Evolutionary conservation across 352 stramenopile species (phyloP).

Genomic region (Globisporangium mamillatum): DNA sequence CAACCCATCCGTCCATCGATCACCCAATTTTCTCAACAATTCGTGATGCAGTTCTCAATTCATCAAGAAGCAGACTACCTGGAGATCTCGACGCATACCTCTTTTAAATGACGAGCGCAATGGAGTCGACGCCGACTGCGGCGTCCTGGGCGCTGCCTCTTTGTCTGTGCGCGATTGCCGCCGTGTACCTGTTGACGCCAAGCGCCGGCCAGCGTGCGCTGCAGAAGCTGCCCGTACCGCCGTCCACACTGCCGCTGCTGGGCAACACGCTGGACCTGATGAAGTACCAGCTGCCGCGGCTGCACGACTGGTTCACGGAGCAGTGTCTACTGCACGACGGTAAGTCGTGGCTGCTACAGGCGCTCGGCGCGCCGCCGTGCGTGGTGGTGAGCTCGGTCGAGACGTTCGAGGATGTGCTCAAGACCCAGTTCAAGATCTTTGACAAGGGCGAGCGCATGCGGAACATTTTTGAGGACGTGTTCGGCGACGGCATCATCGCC

Average conservation of each 20-base stretch:
- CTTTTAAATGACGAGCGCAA: background rate
- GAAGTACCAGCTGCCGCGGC: slow-evolving; percentile 3
- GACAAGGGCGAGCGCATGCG: slow-evolving; percentile 27
- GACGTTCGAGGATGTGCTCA: slow-evolving; percentile 31
- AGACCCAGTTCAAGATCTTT: slow-evolving; percentile 37
- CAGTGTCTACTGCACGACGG: slow-evolving; percentile 4
- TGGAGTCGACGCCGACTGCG: background rate
- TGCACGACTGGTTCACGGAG: slow-evolving; percentile 19
- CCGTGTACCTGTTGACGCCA: background rate
- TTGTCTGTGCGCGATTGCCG: background rate
- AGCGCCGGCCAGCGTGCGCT: slow-evolving; percentile 11
- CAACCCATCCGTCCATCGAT: background rate
- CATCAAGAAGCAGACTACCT: background rate
- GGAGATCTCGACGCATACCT: background rate
- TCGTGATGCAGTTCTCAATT: background rate
- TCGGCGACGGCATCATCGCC: slow-evolving; percentile 25
- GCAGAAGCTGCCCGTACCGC: slow-evolving; percentile 9
- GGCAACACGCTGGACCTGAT: slow-evolving; percentile 24
- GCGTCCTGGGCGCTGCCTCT: background rate
- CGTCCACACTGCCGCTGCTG: slow-evolving; percentile 20
- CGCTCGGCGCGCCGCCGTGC: slow-evolving; percentile 18
- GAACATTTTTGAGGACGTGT: slow-evolving; percentile 21
- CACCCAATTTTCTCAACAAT: too few species aligned
- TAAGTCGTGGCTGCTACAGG: slow-evolving; percentile 22
- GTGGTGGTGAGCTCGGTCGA: slow-evolving; percentile 25